phyloP scores from a whole-genome alignment of 2,329 filamentous ascomycete genomes.

The Rhynchosporium agropyri region DNA sequence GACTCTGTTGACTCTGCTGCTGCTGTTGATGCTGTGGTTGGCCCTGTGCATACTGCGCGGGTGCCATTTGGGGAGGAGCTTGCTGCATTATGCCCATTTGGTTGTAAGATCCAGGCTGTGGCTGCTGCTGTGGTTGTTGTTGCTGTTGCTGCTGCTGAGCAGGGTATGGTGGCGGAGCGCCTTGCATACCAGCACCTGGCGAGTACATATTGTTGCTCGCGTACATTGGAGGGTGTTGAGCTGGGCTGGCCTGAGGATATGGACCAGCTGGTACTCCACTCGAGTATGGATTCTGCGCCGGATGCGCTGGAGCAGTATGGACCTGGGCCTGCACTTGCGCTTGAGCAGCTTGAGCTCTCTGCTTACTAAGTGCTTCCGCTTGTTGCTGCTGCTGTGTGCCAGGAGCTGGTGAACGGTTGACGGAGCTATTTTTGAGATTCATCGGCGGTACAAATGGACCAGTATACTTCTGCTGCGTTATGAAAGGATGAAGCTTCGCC shows the following conservation, averaged over 20 bases:
- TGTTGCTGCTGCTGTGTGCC: constrained; percentile 96
- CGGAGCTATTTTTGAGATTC: constrained; percentile 86
- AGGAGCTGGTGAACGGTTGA: constrained; percentile 85
- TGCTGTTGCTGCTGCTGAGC: constrained; percentile 56
- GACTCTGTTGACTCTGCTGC: constrained; percentile 62
- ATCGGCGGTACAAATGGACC: constrained; percentile 95
- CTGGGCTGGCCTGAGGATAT: constrained; percentile 48
- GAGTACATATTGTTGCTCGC: constrained; percentile 82
- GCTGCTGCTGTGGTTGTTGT: constrained; percentile 42
- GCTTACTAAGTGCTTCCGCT: constrained; percentile 90
- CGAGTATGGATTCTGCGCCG: constrained; percentile 68
- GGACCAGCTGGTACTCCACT: constrained; percentile 50
- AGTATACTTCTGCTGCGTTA: constrained; percentile 96
- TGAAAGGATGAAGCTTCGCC: constrained; percentile 96
- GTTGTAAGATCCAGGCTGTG: constrained; percentile 64
- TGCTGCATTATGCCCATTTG: constrained; percentile 71
- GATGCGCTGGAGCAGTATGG: constrained; percentile 47
- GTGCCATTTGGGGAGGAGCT: constrained; percentile 64
- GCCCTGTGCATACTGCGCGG: constrained; percentile 61
- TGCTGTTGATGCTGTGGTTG: constrained; percentile 56
- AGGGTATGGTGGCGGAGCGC: constrained; percentile 77
- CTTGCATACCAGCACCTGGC: constrained; percentile 55
- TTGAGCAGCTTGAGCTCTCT: constrained; percentile 74
- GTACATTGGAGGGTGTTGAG: constrained; percentile 67
- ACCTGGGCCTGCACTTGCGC: constrained; percentile 52